Percentiles rank a stretch among this genome's conserved stretches.
These are phyloP conservation scores for Penicillium sp. DNA, from an alignment of 2,329 filamentous ascomycete species.

Conservation along the genomic window DNA sequence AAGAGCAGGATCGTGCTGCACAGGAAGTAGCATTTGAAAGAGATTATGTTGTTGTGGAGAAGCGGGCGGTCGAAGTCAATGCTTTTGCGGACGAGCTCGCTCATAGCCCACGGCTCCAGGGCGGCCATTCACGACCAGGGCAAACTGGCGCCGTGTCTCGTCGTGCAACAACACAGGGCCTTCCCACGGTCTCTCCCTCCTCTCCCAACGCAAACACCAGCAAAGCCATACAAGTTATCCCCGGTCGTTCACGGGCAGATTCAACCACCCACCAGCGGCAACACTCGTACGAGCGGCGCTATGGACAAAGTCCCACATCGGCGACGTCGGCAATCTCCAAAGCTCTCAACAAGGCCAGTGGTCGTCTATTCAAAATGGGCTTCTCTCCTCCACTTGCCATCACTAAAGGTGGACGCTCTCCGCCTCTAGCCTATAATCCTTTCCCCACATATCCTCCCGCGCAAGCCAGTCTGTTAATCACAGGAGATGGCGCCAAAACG, in stretches of 20 bases:
- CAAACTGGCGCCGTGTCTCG: conserved; percentile 68
- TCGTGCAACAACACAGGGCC: conserved; percentile 75
- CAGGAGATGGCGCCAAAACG: conserved; percentile 62
- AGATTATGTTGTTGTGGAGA: conserved; percentile 95
- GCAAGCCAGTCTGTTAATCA: conserved; percentile 66
- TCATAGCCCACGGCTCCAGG: conserved; percentile 70
- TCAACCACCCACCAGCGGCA: conserved; percentile 66
- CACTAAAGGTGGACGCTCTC: conserved; percentile 49
- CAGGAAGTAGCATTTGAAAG: conserved; percentile 89
- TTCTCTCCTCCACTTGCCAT: conserved; percentile 52
- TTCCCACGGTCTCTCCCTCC: conserved; percentile 68
- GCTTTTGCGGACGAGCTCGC: conserved; percentile 94
- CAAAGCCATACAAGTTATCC: conserved; percentile 72
- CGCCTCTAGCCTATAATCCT: conserved; percentile 58
- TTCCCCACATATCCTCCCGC: conserved; percentile 83
- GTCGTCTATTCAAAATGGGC: conserved; percentile 53
- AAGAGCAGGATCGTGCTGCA: conserved; percentile 66
- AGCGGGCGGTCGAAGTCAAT: conserved; percentile 93
- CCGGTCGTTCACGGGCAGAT: conserved; percentile 64
- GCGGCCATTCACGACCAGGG: conserved; percentile 52
- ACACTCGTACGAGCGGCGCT: conserved; percentile 79
- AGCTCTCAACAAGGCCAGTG: conserved; percentile 90
- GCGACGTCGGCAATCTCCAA: conserved; percentile 92
- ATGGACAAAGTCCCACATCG: conserved; percentile 71
- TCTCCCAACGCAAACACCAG: conserved; percentile 68